Conservation (phyloP, 1,284 basidiomycete genomes). For the Trametes hirsuta region DNA sequence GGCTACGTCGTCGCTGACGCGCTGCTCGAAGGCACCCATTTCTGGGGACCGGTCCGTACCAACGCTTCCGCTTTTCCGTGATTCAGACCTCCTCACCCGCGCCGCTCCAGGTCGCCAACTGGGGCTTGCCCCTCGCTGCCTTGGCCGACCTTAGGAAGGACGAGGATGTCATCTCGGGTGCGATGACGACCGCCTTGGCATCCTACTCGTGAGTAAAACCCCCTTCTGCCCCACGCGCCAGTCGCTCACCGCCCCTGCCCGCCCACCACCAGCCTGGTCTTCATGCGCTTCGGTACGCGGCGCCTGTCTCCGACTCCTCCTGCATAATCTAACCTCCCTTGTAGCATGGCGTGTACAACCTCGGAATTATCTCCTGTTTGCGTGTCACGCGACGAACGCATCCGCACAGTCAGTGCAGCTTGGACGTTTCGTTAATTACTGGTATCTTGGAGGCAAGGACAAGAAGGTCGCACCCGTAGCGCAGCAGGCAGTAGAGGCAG, state of each 20-base stretch:
- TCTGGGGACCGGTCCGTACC: conserved; percentile 87
- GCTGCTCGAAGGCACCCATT: conserved; percentile 77
- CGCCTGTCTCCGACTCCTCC: not conserved
- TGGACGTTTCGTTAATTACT: conserved; percentile 87
- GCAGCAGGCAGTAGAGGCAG: conserved; percentile 47
- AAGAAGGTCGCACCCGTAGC: conserved; percentile 45
- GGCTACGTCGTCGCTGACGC: conserved; percentile 6
- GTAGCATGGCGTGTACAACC: conserved; percentile 93
- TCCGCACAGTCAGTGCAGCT: conserved; percentile 86
- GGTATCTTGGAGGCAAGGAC: conserved; percentile 82
- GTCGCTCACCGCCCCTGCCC: conserved; percentile 5
- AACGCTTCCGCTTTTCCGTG: not conserved
- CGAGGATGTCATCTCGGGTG: conserved; percentile 93
- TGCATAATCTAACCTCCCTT: conserved; percentile 26
- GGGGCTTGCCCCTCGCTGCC: conserved; percentile 94
- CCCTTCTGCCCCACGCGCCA: not conserved
- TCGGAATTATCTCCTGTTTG: conserved; percentile 93
- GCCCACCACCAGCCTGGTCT: conserved; percentile 68
- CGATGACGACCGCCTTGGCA: conserved; percentile 91
- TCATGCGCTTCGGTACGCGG: conserved; percentile 87
- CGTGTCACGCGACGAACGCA: conserved; percentile 89
- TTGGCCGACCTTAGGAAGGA: conserved; percentile 89
- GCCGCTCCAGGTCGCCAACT: conserved; percentile 82
- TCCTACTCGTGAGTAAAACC: conserved; percentile 82
- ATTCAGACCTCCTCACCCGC: conserved; percentile 14